Conservation (phyloP, 805 yeast species). For the Tetrapisispora arboricola region DNA sequence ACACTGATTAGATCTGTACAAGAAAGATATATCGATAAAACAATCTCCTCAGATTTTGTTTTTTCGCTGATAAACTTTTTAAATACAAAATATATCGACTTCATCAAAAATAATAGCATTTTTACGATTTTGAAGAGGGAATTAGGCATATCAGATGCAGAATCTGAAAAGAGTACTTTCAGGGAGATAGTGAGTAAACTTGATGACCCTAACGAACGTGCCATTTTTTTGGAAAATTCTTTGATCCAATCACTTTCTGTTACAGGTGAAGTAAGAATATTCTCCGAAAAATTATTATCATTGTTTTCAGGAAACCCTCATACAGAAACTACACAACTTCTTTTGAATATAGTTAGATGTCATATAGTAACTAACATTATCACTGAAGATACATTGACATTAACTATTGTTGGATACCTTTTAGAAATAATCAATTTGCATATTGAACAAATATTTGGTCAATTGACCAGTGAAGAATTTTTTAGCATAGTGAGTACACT, state of each 20-base stretch:
- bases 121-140: slow-evolving; percentile 20
- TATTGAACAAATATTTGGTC: slow-evolving; percentile 10
- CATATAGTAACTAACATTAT: slow-evolving; percentile 6
- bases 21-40: slow-evolving; percentile 4
- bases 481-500: slow-evolving; percentile 11
- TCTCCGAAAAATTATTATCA: slow-evolving; percentile 6
- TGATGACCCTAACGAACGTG: slow-evolving; percentile 5
- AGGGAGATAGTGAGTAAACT: slow-evolving; percentile 11
- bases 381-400: slow-evolving; percentile 2
- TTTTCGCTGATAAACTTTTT: slow-evolving; percentile 10
- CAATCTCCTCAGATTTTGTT: slow-evolving; percentile 1
- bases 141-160: slow-evolving; percentile 20
- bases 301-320: slow-evolving; percentile 2
- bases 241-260: slow-evolving; percentile 8
- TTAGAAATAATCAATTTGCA: slow-evolving; percentile 11
- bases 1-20: slow-evolving; percentile 9
- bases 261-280: slow-evolving; percentile 3
- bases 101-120: slow-evolving; percentile 13
- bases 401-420: slow-evolving; percentile 6
- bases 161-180: slow-evolving; percentile 20
- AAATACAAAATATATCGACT: slow-evolving; percentile 16
- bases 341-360: slow-evolving; percentile 10
- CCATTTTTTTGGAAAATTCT: slow-evolving; percentile 11
- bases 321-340: slow-evolving; percentile 6
- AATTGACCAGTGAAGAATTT: slow-evolving; percentile 14